A percentile compares a stretch with the other conserved stretches of the same genome.
Evolutionary conservation across 2,329 filamentous ascomycete genomes (phyloP).

Genomic region (Arthrobotrys iridis): DNA sequence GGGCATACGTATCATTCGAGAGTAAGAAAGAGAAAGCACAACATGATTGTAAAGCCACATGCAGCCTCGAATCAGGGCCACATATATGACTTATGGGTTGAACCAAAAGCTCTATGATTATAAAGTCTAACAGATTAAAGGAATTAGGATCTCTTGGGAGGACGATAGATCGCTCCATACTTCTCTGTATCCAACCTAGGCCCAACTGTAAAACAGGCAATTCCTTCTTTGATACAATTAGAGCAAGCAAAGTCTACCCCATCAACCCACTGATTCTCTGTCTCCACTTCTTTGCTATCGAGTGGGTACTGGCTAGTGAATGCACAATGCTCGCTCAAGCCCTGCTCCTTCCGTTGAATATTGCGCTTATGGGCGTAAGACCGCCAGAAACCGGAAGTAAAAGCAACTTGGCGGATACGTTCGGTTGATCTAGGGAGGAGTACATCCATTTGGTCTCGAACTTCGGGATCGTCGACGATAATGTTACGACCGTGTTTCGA

Average conservation of each 20-base stretch:
- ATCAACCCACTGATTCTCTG: conserved; percentile 33
- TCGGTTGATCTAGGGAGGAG: conserved; percentile 20
- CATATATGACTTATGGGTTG: not conserved
- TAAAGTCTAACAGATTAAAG: not conserved
- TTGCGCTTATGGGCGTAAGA: conserved; percentile 42
- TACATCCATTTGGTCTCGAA: conserved; percentile 35
- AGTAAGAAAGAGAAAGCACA: not conserved
- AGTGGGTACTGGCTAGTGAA: conserved; percentile 49
- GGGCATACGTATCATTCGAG: too few species aligned
- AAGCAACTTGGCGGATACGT: conserved; percentile 40
- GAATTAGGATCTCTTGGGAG: conserved; percentile 32
- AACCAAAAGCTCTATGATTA: not conserved
- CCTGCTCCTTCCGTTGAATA: conserved; percentile 18
- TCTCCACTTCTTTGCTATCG: conserved; percentile 26
- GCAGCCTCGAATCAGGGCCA: too few species aligned
- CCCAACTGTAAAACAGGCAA: conserved; percentile 41
- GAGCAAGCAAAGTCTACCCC: conserved; percentile 30
- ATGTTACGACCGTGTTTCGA: conserved; percentile 49
- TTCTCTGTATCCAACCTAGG: conserved; percentile 44
- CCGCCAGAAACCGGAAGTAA: conserved; percentile 44
- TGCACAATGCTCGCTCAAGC: conserved; percentile 33
- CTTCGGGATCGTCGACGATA: conserved; percentile 19
- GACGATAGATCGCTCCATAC: conserved; percentile 37
- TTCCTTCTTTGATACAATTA: conserved; percentile 40
- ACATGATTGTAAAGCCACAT: not conserved